Evolutionary conservation across 805 yeast genomes (phyloP).

Genomic region (Ogataea glucozyma): DNA sequence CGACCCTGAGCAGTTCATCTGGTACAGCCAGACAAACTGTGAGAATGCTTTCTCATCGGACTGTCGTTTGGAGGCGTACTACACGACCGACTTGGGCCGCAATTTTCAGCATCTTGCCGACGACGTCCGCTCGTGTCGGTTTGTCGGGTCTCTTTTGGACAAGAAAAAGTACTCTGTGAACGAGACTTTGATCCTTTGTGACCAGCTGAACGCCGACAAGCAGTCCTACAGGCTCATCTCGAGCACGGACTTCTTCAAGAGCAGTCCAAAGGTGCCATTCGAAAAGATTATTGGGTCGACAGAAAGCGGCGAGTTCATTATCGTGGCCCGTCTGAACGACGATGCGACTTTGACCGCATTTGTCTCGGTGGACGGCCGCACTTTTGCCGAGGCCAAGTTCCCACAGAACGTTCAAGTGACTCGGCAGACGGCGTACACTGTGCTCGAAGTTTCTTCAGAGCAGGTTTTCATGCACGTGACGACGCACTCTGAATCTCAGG

Average conservation of each 20-base stretch:
- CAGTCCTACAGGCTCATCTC: slow-evolving; percentile 37
- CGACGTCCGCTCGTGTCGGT: slow-evolving; percentile 63
- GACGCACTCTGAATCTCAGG: slow-evolving; percentile 47
- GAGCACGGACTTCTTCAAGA: slow-evolving; percentile 53
- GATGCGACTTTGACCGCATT: slow-evolving; percentile 60
- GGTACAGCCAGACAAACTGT: slow-evolving; percentile 66
- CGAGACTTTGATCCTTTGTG: slow-evolving; percentile 65
- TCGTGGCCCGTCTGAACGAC: slow-evolving; percentile 63
- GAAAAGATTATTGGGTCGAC: slow-evolving; percentile 73
- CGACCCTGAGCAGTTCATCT: slow-evolving; percentile 59
- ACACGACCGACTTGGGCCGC: slow-evolving; percentile 68
- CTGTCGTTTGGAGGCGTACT: slow-evolving; percentile 61
- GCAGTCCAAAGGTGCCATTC: slow-evolving; percentile 43
- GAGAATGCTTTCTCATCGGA: slow-evolving; percentile 39
- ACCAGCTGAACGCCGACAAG: slow-evolving; percentile 40
- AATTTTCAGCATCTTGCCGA: slow-evolving; percentile 56
- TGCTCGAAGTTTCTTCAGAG: slow-evolving; percentile 69
- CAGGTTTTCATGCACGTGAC: slow-evolving; percentile 85
- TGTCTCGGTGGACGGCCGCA: slow-evolving; percentile 76
- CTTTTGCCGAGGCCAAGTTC: slow-evolving; percentile 76
- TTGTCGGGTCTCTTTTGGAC: slow-evolving; percentile 56
- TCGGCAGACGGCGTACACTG: slow-evolving; percentile 71
- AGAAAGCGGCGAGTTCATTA: slow-evolving; percentile 64
- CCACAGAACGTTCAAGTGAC: slow-evolving; percentile 66
- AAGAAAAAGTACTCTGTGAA: slow-evolving; percentile 29